phyloP scores from a whole-genome alignment of 2,329 filamentous ascomycete species.

The Botrytis squamosa region DNA sequence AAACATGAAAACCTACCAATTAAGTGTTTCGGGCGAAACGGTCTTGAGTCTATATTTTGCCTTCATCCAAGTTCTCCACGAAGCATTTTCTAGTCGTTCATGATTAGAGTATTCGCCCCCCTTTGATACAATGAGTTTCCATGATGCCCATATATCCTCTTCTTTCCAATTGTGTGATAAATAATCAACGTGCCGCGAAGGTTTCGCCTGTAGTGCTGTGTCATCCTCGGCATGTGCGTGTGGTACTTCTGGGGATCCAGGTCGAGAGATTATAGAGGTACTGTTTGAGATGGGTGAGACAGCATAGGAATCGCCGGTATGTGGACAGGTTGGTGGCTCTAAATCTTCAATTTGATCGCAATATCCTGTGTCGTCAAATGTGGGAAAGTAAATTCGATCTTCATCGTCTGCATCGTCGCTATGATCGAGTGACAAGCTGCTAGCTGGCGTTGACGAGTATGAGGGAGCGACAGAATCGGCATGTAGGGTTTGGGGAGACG shows the following conservation, averaged over 20 bases:
- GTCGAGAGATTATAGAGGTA: conserved; percentile 51
- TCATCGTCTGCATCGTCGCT: conserved; percentile 45
- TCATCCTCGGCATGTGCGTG: conserved; percentile 47
- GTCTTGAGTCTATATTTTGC: conserved; percentile 82
- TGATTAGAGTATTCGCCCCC: conserved; percentile 69
- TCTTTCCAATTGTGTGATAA: conserved; percentile 92
- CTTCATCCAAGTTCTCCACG: conserved; percentile 96
- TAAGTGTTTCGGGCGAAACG: conserved; percentile 83
- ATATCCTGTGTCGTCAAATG: conserved; percentile 39
- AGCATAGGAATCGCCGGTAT: conserved; percentile 54
- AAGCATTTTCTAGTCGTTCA: conserved; percentile 81
- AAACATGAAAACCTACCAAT: conserved; percentile 53
- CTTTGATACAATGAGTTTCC: conserved; percentile 79
- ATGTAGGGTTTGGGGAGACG: conserved; percentile 53
- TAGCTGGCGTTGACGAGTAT: conserved; percentile 61
- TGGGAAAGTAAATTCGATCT: conserved; percentile 41
- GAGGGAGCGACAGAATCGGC: conserved; percentile 55
- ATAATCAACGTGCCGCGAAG: conserved; percentile 83
- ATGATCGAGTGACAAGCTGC: conserved; percentile 71
- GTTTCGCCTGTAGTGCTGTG: conserved; percentile 47
- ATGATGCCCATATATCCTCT: conserved; percentile 96
- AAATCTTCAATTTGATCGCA: conserved; percentile 42
- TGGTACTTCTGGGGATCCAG: conserved; percentile 27
- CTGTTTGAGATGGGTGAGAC: conserved; percentile 62
- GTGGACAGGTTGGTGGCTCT: conserved; percentile 51